Percentiles rank a stretch among this genome's conserved stretches.
These are phyloP conservation scores for Saccharum hybrid DNA, from an alignment of 202 grass and related monocot species.

Conservation along the genomic window DNA sequence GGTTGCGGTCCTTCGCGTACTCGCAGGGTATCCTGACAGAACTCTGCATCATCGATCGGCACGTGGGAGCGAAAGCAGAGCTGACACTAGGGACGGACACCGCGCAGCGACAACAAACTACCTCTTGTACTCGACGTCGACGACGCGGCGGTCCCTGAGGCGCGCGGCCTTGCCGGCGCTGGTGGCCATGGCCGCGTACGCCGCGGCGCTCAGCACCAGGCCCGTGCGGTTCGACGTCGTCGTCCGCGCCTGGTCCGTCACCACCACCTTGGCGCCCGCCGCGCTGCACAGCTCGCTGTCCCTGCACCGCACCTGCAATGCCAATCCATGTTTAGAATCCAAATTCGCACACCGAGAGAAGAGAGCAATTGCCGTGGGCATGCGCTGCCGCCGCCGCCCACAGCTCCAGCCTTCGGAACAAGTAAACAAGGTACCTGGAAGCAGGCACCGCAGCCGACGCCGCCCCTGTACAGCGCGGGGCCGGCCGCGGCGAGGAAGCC, in stretches of 20 bases:
- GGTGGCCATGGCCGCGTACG: constrained; percentile 69
- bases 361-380: not conserved
- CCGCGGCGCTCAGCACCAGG: constrained; percentile 57
- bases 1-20: constrained; percentile 59
- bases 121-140: constrained; percentile 86
- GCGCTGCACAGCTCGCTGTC: constrained; percentile 57
- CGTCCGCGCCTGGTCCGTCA: constrained; percentile 56
- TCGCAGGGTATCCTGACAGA: constrained; percentile 68
- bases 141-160: constrained; percentile 47
- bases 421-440: constrained; percentile 46
- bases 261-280: constrained; percentile 64
- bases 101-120: not conserved
- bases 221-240: constrained; percentile 24
- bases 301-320: constrained; percentile 72
- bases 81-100: not conserved
- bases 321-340: not conserved
- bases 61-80: not conserved
- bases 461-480: constrained; percentile 64
- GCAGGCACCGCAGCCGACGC: constrained; percentile 83
- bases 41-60: not conserved
- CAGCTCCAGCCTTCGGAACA: not conserved
- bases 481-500: constrained; percentile 51
- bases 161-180: constrained; percentile 37
- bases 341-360: not conserved
- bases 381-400: too few relatives aligned